Conservation (phyloP, 176 grass and related monocot genomes). For the Zea luxurians region DNA sequence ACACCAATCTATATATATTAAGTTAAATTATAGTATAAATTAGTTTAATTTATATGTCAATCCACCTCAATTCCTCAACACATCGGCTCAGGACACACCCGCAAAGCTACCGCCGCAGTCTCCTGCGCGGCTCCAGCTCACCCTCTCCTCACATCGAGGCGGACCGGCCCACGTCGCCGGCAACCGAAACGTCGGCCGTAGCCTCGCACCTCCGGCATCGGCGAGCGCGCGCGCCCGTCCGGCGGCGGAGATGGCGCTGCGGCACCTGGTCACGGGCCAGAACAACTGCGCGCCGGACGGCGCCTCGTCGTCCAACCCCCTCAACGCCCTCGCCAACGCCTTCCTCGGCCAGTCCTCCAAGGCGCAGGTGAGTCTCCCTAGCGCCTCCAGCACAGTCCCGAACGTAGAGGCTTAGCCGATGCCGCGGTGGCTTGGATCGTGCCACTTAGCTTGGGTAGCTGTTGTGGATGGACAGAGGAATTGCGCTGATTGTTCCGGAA, state of each 20-base stretch:
- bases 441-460: constrained; percentile 1
- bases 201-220: background rate
- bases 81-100: constrained; percentile 49
- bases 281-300: constrained; percentile 72
- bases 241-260: constrained; percentile 69
- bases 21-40: too few species aligned
- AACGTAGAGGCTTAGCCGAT: background rate
- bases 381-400: background rate
- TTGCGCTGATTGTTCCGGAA: background rate
- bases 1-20: too few species aligned
- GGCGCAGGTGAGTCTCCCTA: constrained; percentile 49
- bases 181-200: background rate
- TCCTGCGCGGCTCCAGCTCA: background rate
- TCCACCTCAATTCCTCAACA: too few species aligned
- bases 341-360: constrained; percentile 79
- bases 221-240: background rate
- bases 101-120: constrained; percentile 28
- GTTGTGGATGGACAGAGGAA: too few species aligned
- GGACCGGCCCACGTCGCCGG: constrained; percentile 37
- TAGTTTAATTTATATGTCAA: too few species aligned
- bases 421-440: background rate
- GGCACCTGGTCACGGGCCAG: constrained; percentile 77
- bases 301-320: constrained; percentile 80
- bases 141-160: background rate
- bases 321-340: constrained; percentile 69